Evolutionary conservation across 352 stramenopile genomes (phyloP), one percentile per base, ranked within the genome.

Genomic region (Phytophthora aleatoria): DNA sequence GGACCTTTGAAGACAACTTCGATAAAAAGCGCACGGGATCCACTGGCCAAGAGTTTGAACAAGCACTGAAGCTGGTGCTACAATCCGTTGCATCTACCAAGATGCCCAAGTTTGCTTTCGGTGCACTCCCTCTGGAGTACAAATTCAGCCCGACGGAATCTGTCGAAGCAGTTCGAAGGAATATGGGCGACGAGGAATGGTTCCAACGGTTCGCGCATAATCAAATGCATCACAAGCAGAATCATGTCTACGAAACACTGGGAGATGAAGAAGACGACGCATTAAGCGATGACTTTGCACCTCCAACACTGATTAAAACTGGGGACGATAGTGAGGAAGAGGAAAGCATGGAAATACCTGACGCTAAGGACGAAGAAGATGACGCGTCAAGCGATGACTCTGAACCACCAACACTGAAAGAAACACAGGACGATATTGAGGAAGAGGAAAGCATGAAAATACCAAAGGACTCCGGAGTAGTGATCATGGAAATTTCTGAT

Each of bases 51-150:
- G 28, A 58, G 16, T 91, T 91, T 60, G 76, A 91, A 49, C 56
- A 47, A 26, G 67, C 82, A 13, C 61, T 86, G 15, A 53, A 51
- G 10, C 58, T 69, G 16, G 56, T 76, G 20, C 51, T 86, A 36
- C 64, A 81, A 56, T 79, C 79, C 2, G 61, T 63, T 30, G 81
- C 81, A 41, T 73, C 63, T n/a, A 64, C 61, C n/a, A 76, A 77
- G 55, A 78, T 90, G 44, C 81, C 81, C 3, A 77, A 59, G 28
- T 90, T 90, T 67, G 53, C 67, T 12, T 39, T 56, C 11, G 77
- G 81, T 12, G 80, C 79, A n/a, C 43, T 90, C 26, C 77, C 77
- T 5, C 50, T 61, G 10, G 49, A 81, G 38, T 87, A 73, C 43
- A 62, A 64, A 15, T 20, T 24, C 10, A 43, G 43, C 3, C 45